phyloP scores from a whole-genome alignment of 2,329 filamentous ascomycete species.

The Calonectria hongkongensis region DNA sequence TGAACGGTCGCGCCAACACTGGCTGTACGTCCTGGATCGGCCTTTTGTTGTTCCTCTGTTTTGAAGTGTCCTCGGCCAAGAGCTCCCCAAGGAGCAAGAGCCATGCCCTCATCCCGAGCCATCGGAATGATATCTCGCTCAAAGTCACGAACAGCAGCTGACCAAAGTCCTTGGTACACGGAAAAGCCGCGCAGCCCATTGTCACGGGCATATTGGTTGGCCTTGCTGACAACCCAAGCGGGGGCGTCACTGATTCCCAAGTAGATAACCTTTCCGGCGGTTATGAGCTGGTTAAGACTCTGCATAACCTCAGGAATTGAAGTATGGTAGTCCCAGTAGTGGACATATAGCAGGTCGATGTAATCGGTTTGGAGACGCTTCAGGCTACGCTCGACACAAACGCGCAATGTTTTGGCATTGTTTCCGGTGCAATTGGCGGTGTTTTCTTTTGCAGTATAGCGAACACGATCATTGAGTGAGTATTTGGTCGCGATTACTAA shows the following conservation, averaged over 20 bases:
- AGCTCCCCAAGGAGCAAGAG: constrained; percentile 70
- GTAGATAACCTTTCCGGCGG: constrained; percentile 53
- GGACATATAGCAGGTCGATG: constrained; percentile 57
- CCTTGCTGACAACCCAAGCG: constrained; percentile 54
- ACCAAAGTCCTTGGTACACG: constrained; percentile 56
- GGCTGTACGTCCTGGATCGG: background rate
- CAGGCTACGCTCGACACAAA: constrained; percentile 62
- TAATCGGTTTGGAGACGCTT: constrained; percentile 62
- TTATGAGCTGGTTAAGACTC: constrained; percentile 51
- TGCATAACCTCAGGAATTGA: constrained; percentile 55
- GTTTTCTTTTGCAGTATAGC: constrained; percentile 53
- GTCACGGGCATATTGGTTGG: constrained; percentile 54
- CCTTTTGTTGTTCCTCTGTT: constrained; percentile 41
- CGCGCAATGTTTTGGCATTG: constrained; percentile 59
- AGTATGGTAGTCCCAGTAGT: constrained; percentile 49
- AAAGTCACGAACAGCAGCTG: constrained; percentile 49
- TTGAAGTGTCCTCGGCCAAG: constrained; percentile 65
- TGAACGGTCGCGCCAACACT: background rate
- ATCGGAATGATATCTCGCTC: constrained; percentile 57
- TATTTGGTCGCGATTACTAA: constrained; percentile 66
- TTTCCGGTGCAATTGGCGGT: constrained; percentile 63
- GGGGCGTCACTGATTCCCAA: constrained; percentile 55
- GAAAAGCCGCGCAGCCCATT: constrained; percentile 52
- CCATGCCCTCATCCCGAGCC: constrained; percentile 59
- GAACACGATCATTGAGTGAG: constrained; percentile 60